Conservation (phyloP, 2,329 filamentous ascomycete species). For the Beauveria bassiana region DNA sequence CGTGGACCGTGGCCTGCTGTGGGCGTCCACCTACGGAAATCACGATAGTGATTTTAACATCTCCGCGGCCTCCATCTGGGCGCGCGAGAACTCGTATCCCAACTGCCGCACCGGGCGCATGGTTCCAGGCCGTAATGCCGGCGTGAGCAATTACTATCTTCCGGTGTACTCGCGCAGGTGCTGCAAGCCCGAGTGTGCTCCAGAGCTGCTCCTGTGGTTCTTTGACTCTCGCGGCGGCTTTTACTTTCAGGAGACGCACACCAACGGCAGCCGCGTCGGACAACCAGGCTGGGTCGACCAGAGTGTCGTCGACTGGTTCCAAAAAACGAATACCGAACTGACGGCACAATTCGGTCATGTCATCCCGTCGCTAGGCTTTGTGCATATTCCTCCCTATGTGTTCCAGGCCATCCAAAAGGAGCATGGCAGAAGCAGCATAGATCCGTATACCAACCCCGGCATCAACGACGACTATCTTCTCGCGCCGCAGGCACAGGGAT, state of each 20-base stretch:
- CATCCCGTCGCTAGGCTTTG: slow-evolving; percentile 40
- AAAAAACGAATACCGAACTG: slow-evolving; percentile 24
- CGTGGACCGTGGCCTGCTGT: slow-evolving; percentile 45
- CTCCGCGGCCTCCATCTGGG: slow-evolving; percentile 35
- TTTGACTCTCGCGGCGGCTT: slow-evolving; percentile 59
- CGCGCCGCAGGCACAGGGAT: slow-evolving; percentile 35
- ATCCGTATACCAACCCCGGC: slow-evolving; percentile 32
- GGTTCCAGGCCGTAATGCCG: slow-evolving; percentile 28
- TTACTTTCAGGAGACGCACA: slow-evolving; percentile 33
- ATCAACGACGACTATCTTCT: slow-evolving; percentile 38
- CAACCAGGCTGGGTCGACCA: slow-evolving; percentile 39
- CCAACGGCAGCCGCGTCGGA: slow-evolving; percentile 21
- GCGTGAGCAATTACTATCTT: slow-evolving; percentile 41
- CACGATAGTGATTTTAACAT: slow-evolving; percentile 58
- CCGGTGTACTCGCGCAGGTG: slow-evolving; percentile 34
- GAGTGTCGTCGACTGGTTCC: slow-evolving; percentile 39
- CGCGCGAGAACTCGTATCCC: slow-evolving; percentile 30
- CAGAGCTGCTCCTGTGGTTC: slow-evolving; percentile 57
- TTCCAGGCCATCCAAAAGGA: slow-evolving; percentile 31
- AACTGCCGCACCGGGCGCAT: slow-evolving; percentile 34
- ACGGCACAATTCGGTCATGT: slow-evolving; percentile 21
- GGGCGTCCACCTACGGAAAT: slow-evolving; percentile 65
- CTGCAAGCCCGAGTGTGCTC: slow-evolving; percentile 23
- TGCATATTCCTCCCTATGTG: slow-evolving; percentile 40
- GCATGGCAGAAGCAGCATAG: slow-evolving; percentile 21